Evolutionary conservation across 176 grass and related monocot species (phyloP).

Genomic region (Sorghum bicolor): DNA sequence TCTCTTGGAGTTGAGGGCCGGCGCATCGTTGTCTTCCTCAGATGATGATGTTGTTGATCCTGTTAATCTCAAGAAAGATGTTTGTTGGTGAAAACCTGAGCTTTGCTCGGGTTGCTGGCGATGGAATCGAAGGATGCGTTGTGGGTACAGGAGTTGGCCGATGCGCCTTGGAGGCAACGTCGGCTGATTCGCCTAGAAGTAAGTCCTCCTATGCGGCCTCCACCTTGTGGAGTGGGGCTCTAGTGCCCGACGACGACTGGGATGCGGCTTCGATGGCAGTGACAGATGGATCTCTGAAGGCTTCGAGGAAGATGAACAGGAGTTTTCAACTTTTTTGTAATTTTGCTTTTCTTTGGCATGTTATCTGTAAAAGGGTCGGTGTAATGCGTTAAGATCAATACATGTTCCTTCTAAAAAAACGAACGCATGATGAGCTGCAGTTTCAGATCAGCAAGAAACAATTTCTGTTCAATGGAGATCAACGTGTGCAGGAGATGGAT

Average conservation of each 20-base stretch:
- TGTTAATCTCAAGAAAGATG: background rate
- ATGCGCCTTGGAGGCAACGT: background rate
- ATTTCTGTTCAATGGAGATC: too few relatives aligned
- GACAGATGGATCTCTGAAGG: background rate
- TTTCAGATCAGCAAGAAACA: too few relatives aligned
- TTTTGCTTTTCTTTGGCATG: too few relatives aligned
- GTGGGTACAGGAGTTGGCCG: background rate
- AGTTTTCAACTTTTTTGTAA: background rate
- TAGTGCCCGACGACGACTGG: background rate
- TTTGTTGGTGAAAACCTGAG: background rate
- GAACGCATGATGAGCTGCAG: too few relatives aligned
- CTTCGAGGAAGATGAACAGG: background rate
- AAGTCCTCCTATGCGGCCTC: too few relatives aligned
- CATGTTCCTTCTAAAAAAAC: too few relatives aligned
- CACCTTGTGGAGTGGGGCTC: too few relatives aligned
- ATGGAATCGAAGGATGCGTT: background rate
- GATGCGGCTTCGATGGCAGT: background rate
- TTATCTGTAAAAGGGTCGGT: too few relatives aligned
- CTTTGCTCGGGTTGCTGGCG: background rate
- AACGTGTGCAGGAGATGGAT: too few relatives aligned
- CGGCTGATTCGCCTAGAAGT: too few relatives aligned
- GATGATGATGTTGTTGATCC: background rate
- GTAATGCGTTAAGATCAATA: too few relatives aligned
- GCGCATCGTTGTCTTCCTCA: background rate
- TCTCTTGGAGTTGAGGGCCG: background rate